These are phyloP conservation scores for Moesziomyces antarcticus DNA, from an alignment of 1,284 basidiomycete species.

Conservation along the genomic window DNA sequence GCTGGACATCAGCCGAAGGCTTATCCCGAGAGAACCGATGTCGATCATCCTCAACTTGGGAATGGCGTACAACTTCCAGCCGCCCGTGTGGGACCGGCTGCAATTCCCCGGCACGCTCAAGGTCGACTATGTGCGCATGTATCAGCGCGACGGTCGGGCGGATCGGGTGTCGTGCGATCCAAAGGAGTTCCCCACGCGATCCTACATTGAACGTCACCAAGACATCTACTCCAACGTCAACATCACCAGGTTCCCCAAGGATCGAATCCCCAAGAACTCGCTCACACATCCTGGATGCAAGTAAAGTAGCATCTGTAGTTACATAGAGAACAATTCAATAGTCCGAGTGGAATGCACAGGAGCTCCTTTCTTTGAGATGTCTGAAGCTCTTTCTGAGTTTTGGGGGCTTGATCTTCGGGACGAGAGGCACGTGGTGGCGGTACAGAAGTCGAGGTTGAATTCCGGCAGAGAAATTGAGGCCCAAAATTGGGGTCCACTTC, in stretches of 20 bases:
- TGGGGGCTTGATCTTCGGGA: too few species aligned
- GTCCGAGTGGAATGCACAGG: neutral
- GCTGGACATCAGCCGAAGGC: constrained; percentile 44
- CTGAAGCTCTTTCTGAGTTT: neutral
- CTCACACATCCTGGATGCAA: constrained; percentile 20
- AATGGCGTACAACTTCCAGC: constrained; percentile 59
- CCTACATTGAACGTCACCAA: constrained; percentile 57
- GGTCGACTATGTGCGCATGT: constrained; percentile 55
- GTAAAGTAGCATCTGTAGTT: neutral
- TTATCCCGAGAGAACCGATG: constrained; percentile 60
- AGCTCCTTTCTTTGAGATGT: too few species aligned
- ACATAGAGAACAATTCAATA: too few species aligned
- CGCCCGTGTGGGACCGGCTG: constrained; percentile 31
- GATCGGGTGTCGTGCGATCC: constrained; percentile 49
- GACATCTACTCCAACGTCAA: constrained; percentile 63
- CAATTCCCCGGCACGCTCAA: constrained; percentile 36
- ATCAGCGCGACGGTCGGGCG: constrained; percentile 42
- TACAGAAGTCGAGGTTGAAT: too few species aligned
- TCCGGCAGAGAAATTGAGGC: too few species aligned
- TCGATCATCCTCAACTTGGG: constrained; percentile 53
- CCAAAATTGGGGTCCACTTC: too few species aligned
- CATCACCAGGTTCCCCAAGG: constrained; percentile 53
- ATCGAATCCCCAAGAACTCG: constrained; percentile 45
- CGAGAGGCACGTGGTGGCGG: too few species aligned
- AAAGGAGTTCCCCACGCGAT: constrained; percentile 47